Evolutionary conservation across 108 stramenopile genomes (phyloP), one percentile per base, ranked within the genome.

Genomic region (Fistulifera solaris): DNA sequence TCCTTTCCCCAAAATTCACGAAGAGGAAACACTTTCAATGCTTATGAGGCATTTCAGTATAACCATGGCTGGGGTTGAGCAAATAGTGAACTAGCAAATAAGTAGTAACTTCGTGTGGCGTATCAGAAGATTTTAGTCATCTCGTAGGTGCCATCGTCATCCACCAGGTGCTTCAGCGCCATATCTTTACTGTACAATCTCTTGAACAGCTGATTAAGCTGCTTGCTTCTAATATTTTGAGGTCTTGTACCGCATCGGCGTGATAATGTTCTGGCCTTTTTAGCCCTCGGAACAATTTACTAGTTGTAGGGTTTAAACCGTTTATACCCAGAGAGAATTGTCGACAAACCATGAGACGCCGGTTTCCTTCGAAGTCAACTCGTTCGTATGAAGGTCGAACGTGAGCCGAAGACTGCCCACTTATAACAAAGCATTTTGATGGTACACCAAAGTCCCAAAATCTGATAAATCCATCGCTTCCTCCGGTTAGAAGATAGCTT

Each of bases 391-490:
- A 61, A 23, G 89, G 88, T 1, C 81, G 73, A 28, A 76, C 72
- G 40, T 87, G 85, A 43, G 63, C 58, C 8, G 69, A 45, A 23
- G 54, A 59, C 24, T 76, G 66, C 7, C 96, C 93, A 51, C 70
- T 80, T 14, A 93, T 75, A 19, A 73, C 80, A 63, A 75, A 93
- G 54, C 89, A 96, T 62, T 87, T 85, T 24, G 80, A 79, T 19
- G 94, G 79, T 1, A 72, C 58, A 0, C 67, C 58, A 50, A 94
- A 85, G 59, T 96, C 92, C 94, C 94, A 98, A 61, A 79, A 89
- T 45, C 92, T 59, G 28, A 98, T 83, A 39, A 70, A 65, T 15
- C 74, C 49, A 52, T 96, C 94, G 28, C 78, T 76, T 1, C 94
- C 94, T 25, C 95, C 94, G 40, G 96, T 96, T 40, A 96, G 67